phyloP scores from a whole-genome alignment of 2,329 filamentous ascomycete genomes.

The Penicillium sp. region DNA sequence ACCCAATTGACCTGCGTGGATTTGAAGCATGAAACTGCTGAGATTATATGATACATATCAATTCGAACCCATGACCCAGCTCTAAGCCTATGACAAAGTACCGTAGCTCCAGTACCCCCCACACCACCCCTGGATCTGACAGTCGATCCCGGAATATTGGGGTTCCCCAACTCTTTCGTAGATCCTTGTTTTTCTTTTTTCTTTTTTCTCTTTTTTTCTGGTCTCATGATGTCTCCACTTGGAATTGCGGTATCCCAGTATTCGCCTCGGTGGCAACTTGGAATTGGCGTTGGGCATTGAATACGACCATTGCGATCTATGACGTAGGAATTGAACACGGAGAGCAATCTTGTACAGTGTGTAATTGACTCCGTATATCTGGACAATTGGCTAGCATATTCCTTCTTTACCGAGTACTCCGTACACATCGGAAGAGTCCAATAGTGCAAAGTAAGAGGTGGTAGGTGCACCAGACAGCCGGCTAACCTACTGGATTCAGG shows the following conservation, averaged over 20 bases:
- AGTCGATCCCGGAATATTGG: constrained; percentile 16
- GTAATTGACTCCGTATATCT: not conserved
- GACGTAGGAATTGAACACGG: not conserved
- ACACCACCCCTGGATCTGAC: constrained; percentile 26
- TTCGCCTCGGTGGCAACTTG: not conserved
- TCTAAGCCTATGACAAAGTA: not conserved
- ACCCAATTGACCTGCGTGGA: too few relatives aligned
- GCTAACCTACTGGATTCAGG: constrained; percentile 10
- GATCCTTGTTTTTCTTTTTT: constrained; percentile 1
- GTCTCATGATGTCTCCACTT: constrained; percentile 28
- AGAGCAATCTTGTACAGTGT: not conserved
- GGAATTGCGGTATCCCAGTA: constrained; percentile 5
- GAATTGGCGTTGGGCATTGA: not conserved
- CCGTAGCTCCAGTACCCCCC: not conserved
- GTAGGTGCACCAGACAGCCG: constrained; percentile 9
- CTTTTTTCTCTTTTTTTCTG: constrained; percentile 21
- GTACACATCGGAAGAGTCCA: not conserved
- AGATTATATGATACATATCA: not conserved
- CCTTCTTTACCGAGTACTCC: not conserved
- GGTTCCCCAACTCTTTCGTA: constrained; percentile 1
- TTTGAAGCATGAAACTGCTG: too few relatives aligned
- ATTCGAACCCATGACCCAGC: not conserved
- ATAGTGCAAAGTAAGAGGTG: constrained; percentile 7
- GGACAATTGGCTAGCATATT: not conserved
- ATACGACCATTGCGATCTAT: not conserved